phyloP scores from a whole-genome alignment of 257 asterid species.

The Ajuga chamaepitys region DNA sequence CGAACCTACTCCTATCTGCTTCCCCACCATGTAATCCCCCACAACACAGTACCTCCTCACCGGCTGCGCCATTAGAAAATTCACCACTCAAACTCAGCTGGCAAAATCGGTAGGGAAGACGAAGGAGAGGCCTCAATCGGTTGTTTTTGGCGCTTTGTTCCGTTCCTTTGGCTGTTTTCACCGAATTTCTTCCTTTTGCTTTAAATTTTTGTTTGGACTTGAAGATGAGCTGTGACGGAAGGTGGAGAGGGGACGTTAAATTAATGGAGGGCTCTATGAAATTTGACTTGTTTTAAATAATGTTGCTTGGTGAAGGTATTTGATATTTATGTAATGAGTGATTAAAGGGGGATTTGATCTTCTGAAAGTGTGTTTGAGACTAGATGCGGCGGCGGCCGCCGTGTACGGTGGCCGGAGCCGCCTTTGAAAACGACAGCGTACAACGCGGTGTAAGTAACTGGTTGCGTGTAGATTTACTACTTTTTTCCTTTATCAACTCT shows the following conservation, averaged over 20 bases:
- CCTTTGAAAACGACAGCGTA: slow-evolving; percentile 6
- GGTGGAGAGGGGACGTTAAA: slow-evolving; percentile 7
- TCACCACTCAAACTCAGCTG: background rate
- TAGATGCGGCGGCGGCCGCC: background rate
- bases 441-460: background rate
- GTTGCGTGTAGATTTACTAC: background rate
- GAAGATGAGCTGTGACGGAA: slow-evolving; percentile 5
- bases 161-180: slow-evolving; percentile 6
- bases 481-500: background rate
- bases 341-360: background rate
- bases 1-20: slow-evolving; percentile 80
- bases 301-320: slow-evolving; percentile 11
- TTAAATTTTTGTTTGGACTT: background rate
- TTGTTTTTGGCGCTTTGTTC: slow-evolving; percentile 14
- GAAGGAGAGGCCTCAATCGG: slow-evolving; percentile 1
- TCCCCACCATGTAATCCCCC: slow-evolving; percentile 80
- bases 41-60: slow-evolving; percentile 40
- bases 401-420: slow-evolving; percentile 15
- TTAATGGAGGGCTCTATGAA: slow-evolving; percentile 13
- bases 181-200: background rate
- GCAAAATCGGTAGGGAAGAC: background rate
- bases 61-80: slow-evolving; percentile 51
- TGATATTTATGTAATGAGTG: background rate
- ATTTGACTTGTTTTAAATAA: slow-evolving; percentile 5
- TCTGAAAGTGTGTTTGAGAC: background rate